Conservation (phyloP, 1,284 basidiomycete species). For the Phellinidium pouzarii region DNA sequence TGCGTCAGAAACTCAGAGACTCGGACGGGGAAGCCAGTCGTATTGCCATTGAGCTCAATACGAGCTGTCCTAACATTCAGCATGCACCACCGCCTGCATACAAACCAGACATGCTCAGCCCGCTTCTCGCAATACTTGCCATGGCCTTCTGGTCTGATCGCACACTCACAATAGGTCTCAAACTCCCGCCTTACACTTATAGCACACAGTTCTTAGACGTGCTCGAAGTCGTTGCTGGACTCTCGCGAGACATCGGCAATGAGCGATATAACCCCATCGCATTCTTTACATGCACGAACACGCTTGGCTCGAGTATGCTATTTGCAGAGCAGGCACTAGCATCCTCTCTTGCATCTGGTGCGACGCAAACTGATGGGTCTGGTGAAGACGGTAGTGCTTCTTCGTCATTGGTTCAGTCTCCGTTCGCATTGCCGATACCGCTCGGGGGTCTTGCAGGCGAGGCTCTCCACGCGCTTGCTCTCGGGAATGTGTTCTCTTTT, state of each 20-base stretch:
- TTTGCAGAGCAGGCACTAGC: slow-evolving; percentile 46
- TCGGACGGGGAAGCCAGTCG: slow-evolving; percentile 26
- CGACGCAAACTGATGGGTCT: not conserved
- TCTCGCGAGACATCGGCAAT: slow-evolving; percentile 26
- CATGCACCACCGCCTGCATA: slow-evolving; percentile 61
- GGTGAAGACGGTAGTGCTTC: slow-evolving; percentile 12
- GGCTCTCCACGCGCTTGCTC: slow-evolving; percentile 61
- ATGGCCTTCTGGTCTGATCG: slow-evolving; percentile 41
- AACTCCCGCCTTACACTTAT: slow-evolving; percentile 73
- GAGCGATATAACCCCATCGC: slow-evolving; percentile 37
- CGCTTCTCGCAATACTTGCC: slow-evolving; percentile 49
- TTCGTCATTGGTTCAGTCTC: slow-evolving; percentile 5
- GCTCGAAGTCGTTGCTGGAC: slow-evolving; percentile 35
- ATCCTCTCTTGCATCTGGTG: slow-evolving; percentile 5
- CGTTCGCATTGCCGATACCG: slow-evolving; percentile 52
- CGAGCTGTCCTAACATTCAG: slow-evolving; percentile 73
- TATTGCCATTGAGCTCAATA: slow-evolving; percentile 71
- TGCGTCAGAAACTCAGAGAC: slow-evolving; percentile 42
- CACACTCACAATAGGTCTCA: slow-evolving; percentile 66
- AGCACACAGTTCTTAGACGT: slow-evolving; percentile 53
- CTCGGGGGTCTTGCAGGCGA: slow-evolving; percentile 73
- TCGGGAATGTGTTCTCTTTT: slow-evolving; percentile 69
- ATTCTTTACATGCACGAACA: slow-evolving; percentile 73
- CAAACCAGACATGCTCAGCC: slow-evolving; percentile 35
- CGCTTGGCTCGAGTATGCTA: slow-evolving; percentile 61